Conservation (phyloP, 495 filamentous ascomycete genomes). For the Talaromyces nanjingensis region DNA sequence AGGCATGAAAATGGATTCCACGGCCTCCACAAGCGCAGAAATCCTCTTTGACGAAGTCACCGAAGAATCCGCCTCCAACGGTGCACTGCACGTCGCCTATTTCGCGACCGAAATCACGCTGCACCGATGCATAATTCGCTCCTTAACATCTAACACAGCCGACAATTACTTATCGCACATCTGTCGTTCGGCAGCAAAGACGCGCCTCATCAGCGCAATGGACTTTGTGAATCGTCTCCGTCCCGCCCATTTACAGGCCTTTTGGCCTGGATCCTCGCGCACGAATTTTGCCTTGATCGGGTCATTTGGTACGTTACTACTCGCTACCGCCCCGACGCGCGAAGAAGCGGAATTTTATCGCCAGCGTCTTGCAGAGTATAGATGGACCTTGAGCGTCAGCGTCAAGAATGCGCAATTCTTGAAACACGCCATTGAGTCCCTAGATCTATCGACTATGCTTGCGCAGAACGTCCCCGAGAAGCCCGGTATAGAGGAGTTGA, state of each 20-base stretch:
- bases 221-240: slow-evolving; percentile 52
- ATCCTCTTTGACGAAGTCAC: slow-evolving; percentile 32
- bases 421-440: slow-evolving; percentile 40
- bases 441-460: slow-evolving; percentile 40
- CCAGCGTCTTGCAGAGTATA: slow-evolving; percentile 75
- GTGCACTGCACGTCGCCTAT: slow-evolving; percentile 54
- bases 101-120: slow-evolving; percentile 57
- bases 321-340: slow-evolving; percentile 74
- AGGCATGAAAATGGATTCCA: slow-evolving; percentile 18
- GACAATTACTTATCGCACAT: slow-evolving; percentile 73
- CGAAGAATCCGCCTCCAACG: slow-evolving; percentile 36
- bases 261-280: slow-evolving; percentile 48
- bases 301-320: slow-evolving; percentile 60
- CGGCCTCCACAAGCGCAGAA: slow-evolving; percentile 9
- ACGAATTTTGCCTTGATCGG: slow-evolving; percentile 50
- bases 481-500: slow-evolving; percentile 43
- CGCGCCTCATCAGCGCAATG: slow-evolving; percentile 50
- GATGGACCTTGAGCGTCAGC: slow-evolving; percentile 87
- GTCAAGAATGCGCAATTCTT: slow-evolving; percentile 71
- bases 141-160: slow-evolving; percentile 34
- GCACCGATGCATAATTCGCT: slow-evolving; percentile 53
- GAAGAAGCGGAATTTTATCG: slow-evolving; percentile 98
- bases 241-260: slow-evolving; percentile 44
- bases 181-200: slow-evolving; percentile 76
- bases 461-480: slow-evolving; percentile 42